These are phyloP conservation scores for Nakaseomyces bracarensis DNA, from an alignment of 1,139 yeast species.

Conservation along the genomic window DNA sequence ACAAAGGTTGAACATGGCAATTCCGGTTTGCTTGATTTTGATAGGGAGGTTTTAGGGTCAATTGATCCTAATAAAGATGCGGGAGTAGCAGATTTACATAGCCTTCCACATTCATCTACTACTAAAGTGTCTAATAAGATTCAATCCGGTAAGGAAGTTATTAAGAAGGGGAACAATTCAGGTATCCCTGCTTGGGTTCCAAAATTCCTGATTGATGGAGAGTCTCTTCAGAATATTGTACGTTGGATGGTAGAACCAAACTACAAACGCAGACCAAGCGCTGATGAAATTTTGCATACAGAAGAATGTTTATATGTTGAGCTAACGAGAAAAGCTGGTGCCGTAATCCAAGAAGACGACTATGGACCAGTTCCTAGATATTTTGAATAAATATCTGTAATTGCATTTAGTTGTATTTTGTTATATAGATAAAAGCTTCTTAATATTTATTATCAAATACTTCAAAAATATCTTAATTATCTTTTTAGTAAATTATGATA, in stretches of 20 bases:
- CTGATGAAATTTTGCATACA: constrained; percentile 55
- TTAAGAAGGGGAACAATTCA: constrained; percentile 5
- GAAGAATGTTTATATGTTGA: constrained; percentile 77
- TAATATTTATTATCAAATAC: no score
- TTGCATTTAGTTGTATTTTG: no score
- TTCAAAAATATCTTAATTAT: no score
- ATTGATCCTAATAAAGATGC: constrained; percentile 6
- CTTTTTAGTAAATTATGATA: no score
- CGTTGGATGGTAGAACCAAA: constrained; percentile 84
- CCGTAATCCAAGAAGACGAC: constrained; percentile 93
- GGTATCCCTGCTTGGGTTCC: constrained; percentile 75
- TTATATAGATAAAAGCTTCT: no score
- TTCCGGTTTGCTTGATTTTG: constrained; percentile 19
- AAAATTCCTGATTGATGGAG: constrained; percentile 64
- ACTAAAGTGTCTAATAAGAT: constrained; percentile 26
- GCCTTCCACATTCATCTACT: background rate
- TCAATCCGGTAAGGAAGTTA: constrained; percentile 9
- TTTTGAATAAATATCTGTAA: constrained; percentile 13
- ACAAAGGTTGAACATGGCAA: constrained; percentile 23
- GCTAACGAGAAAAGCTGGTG: constrained; percentile 81
- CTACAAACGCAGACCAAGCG: constrained; percentile 77
- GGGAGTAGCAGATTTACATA: background rate
- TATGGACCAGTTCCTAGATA: constrained; percentile 67
- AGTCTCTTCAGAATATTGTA: constrained; percentile 71
- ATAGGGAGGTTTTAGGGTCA: constrained; percentile 10